Base-by-base conservation (phyloP, 2,329 filamentous ascomycete genomes). In the Trichoderma asperellum region DNA sequence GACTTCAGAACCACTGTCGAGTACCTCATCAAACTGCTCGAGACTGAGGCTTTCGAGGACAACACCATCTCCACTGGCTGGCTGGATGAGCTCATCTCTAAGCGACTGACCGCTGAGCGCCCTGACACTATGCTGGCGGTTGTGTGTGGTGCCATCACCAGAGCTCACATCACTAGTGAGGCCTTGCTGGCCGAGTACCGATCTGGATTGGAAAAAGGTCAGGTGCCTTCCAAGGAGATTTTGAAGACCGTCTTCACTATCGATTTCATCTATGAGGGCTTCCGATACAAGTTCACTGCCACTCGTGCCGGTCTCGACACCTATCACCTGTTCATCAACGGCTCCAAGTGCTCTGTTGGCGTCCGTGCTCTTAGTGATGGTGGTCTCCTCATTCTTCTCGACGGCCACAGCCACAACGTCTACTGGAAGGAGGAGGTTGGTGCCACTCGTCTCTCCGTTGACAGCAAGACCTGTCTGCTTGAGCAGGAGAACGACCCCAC, bases 401-500 rank as follows among this genome's bases (percentile, higher is more conserved):
- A 91, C 76, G 96, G 96, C 71, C 93, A 93, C 81, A 97, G 93
- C 75, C 96, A 99, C 89, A 99, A 96, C 78, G 90, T 98, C 71
- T 99, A 99, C 89, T 99, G 96, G 96, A 98, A 98, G 83, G 96
- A 99, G 79, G 96, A 99, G 81, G 93, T 97, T 58, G 94, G 94
- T 69, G 96, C 95, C 47, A 97, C 96, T 63, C 94, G 96, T 79
- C 83, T 99, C 74, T 97, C 94, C 35, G 94, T 99, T 29, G 96
- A 99, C 79, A 93, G 94, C 85, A 99, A 98, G 89, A 99, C 96
- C 35, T 98, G 95, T 80, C 83, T 99, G 77, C 88, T 99, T 43
- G 96, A 99, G 86, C 94, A 98, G 82, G 96, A 99, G 86, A 99
- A 98, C 80, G 96, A 99, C 80, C 96, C 96, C 7, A 99, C 96